Evolutionary conservation across 1,139 yeast species (phyloP), one percentile per base, ranked within the genome.

Genomic region (Suhomyces kunorum): DNA sequence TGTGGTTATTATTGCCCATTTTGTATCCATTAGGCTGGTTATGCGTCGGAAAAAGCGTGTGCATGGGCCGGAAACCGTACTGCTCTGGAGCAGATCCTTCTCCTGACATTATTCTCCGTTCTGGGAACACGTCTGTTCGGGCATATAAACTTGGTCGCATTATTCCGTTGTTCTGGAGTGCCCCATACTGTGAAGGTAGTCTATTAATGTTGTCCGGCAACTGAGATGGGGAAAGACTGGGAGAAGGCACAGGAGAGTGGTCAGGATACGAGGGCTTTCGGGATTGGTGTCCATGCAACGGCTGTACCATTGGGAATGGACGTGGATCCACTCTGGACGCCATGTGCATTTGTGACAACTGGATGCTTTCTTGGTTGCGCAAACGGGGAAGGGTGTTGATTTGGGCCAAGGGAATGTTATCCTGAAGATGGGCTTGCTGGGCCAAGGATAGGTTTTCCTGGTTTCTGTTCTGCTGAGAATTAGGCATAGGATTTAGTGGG

Each of bases 351-450:
- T n/a, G n/a, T n/a, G n/a, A n/a, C n/a, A n/a, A n/a, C n/a, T n/a
- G n/a, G n/a, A n/a, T n/a, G n/a, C n/a, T n/a, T n/a, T n/a, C 24
- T 20, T 20, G 24, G 24, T 11, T 11, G 8, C n/a, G 24, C n/a
- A 11, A 5, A 20, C 3, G n/a, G 24, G 11, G n/a, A 20, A 20
- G 8, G n/a, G 24, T 11, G 3, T 28, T 15, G n/a, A 35, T 30
- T 7, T 29, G 34, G 11, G 34, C 38, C 19, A 35, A 29, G 3
- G 38, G 38, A 8, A 29, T 25, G 13, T 29, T 25, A 3, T 29
- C 34, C n/a, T 35, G 34, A 19, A 7, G n/a, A 8, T 14, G 23
- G 9, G 17, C 6, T 11, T 8, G 7, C 11, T 15, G 29, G 17
- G 17, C 29, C 11, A 20, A 20, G 24, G 24, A n/a, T 11, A 20